These are phyloP conservation scores for Lachancea meyersii DNA, from an alignment of 805 yeast genomes.

Conservation along the genomic window DNA sequence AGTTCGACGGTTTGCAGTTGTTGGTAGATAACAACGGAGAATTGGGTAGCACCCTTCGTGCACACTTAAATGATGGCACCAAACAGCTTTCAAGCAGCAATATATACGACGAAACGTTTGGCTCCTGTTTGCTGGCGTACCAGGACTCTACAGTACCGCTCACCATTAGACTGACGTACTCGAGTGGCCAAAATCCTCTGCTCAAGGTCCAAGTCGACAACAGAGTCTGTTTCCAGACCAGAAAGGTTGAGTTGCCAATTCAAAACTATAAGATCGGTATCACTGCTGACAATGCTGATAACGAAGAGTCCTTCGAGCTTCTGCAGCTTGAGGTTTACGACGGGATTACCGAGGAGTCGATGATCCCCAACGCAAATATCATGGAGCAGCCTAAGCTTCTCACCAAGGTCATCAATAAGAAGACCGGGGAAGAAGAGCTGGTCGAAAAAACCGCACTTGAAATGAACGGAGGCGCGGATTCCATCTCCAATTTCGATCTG, in stretches of 20 bases:
- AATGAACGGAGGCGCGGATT: slow-evolving; percentile 15
- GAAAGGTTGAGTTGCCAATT: slow-evolving; percentile 42
- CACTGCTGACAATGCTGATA: slow-evolving; percentile 41
- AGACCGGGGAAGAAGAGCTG: slow-evolving; percentile 31
- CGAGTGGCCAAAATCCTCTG: slow-evolving; percentile 35
- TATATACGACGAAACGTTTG: slow-evolving; percentile 38
- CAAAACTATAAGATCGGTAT: slow-evolving; percentile 45
- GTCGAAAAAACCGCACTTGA: slow-evolving; percentile 26
- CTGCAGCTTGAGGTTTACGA: slow-evolving; percentile 52
- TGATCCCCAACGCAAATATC: slow-evolving; percentile 48
- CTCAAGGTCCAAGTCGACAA: slow-evolving; percentile 69
- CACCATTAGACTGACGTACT: slow-evolving; percentile 59
- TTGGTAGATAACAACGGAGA: slow-evolving; percentile 46
- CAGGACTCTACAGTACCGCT: slow-evolving; percentile 67
- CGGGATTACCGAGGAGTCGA: slow-evolving; percentile 47
- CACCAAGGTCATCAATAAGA: slow-evolving; percentile 35
- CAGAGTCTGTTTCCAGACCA: slow-evolving; percentile 61
- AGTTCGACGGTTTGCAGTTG: slow-evolving; percentile 60
- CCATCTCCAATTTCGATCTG: slow-evolving; percentile 22
- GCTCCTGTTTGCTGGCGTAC: slow-evolving; percentile 51
- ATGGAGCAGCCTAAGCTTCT: slow-evolving; percentile 43
- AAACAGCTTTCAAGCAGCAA: slow-evolving; percentile 24
- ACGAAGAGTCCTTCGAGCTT: slow-evolving; percentile 56
- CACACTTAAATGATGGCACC: slow-evolving; percentile 56
- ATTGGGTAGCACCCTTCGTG: slow-evolving; percentile 48